phyloP scores from a whole-genome alignment of 176 grass and related monocot species.

The Urochloa ruziziensis region DNA sequence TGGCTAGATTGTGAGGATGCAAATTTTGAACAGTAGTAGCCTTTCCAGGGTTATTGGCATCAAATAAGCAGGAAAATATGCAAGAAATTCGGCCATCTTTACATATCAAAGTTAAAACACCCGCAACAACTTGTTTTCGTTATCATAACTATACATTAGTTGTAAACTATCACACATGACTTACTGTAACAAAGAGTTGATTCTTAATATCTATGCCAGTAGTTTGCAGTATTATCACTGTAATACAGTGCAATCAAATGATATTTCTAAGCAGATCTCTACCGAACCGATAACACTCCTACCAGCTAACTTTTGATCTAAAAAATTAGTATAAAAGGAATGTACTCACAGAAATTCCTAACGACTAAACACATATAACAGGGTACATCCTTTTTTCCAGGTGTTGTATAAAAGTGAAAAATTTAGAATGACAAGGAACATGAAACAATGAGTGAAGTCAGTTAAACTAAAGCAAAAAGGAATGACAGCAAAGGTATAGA shows the following conservation, averaged over 20 bases:
- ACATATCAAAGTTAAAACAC: neutral
- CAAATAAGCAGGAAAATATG: neutral
- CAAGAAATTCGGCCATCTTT: neutral
- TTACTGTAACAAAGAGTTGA: neutral
- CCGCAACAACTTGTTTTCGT: neutral
- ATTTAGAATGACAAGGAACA: neutral
- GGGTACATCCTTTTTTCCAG: neutral
- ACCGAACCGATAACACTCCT: neutral
- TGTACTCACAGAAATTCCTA: too few relatives aligned
- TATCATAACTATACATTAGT: neutral
- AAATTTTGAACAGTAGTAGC: neutral
- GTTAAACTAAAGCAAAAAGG: neutral
- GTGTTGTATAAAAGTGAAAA: neutral
- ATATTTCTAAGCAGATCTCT: neutral
- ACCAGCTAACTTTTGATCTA: neutral
- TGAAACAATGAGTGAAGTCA: neutral
- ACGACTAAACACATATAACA: too few relatives aligned
- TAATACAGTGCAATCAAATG: neutral
- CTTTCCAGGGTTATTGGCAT: slow-evolving; percentile 7
- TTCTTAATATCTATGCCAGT: neutral
- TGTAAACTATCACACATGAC: neutral
- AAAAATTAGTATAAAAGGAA: neutral
- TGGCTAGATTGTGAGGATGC: neutral
- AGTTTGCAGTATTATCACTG: neutral
- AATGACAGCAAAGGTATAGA: neutral